Base-by-base conservation (phyloP, 208 protist genomes). In the Trypanosoma brucei region DNA sequence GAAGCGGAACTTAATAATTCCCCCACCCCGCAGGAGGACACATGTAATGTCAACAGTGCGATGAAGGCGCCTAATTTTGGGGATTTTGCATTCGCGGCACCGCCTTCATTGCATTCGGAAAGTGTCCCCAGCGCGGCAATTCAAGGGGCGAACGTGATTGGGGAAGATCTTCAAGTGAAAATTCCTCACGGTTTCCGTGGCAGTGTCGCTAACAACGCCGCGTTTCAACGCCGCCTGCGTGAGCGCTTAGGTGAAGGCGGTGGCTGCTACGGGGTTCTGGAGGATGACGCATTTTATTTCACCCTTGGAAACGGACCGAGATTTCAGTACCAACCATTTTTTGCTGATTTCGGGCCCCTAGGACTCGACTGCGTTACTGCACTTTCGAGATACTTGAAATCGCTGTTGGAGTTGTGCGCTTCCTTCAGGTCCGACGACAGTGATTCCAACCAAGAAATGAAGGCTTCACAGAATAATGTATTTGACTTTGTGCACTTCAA, bases 311-410 rank as follows among this genome's bases (percentile, higher is more conserved):
- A 64, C 46, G 58, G 46, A 48, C 61, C 75, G 2, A 56, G 53
- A 37, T 88, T 96, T 70, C 42, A 85, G 34, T 97, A 98, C 78
- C 79, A 82, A 30, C 78, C 83, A 7, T 97, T 96, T 69, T 97
- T 91, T 64, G 88, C 85, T 2, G 95, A 98, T 68, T 98, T 97
- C 76, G 95, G 95, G 0, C 95, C 94, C 30, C 72, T 97, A 2
- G 90, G 96, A 56, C 55, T 97, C 33, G 76, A 78, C 62, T 81
- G 79, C 65, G 59, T 91, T 5, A 76, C 88, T 5, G 67, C 76
- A 30, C 91, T 95, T 44, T 92, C 83, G 13, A 72, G 79, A 4
- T 71, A 83, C 35, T 51, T 97, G 36, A 55, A 66, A 14, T 37
- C 50, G 31, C 52, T 85, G 59, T 62, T 91, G 45, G 60, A 57